Percentiles rank a stretch among this genome's conserved stretches.
phyloP scores from a whole-genome alignment of 441 rosid species.

The Cnidoscolus chayamansa region DNA sequence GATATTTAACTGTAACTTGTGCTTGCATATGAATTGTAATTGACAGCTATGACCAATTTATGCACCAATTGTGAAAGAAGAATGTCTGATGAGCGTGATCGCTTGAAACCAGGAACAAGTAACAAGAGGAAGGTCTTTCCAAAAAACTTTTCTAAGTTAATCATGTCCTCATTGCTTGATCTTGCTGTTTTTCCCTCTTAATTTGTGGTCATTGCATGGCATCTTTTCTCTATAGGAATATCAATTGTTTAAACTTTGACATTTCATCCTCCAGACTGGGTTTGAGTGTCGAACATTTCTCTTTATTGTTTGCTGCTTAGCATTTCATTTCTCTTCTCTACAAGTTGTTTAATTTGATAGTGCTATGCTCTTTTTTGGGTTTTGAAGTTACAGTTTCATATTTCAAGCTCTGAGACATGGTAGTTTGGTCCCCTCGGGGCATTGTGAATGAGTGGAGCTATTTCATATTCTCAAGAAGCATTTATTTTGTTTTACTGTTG shows the following conservation, averaged over 20 bases:
- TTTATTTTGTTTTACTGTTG: too few relatives aligned
- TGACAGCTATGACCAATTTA: not conserved
- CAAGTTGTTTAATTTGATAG: not conserved
- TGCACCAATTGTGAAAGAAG: constrained; percentile 13
- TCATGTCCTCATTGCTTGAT: not conserved
- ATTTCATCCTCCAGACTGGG: not conserved
- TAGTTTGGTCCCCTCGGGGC: too few relatives aligned
- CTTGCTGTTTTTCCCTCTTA: not conserved
- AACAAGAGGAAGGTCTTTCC: constrained; percentile 14
- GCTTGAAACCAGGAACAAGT: constrained; percentile 18
- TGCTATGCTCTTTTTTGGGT: not conserved
- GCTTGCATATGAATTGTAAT: not conserved
- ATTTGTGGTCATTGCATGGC: not conserved
- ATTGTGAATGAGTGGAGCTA: too few relatives aligned
- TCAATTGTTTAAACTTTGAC: not conserved
- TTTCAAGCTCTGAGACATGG: not conserved
- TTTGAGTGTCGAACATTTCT: not conserved
- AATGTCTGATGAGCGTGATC: constrained; percentile 1
- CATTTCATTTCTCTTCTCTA: not conserved
- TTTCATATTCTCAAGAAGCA: too few relatives aligned
- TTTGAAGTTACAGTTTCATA: not conserved
- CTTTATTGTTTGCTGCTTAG: not conserved
- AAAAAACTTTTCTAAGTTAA: not conserved
- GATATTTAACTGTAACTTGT: not conserved
- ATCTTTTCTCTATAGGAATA: not conserved